phyloP scores from a whole-genome alignment of 257 asterid genomes.

The Plantago elongata region DNA sequence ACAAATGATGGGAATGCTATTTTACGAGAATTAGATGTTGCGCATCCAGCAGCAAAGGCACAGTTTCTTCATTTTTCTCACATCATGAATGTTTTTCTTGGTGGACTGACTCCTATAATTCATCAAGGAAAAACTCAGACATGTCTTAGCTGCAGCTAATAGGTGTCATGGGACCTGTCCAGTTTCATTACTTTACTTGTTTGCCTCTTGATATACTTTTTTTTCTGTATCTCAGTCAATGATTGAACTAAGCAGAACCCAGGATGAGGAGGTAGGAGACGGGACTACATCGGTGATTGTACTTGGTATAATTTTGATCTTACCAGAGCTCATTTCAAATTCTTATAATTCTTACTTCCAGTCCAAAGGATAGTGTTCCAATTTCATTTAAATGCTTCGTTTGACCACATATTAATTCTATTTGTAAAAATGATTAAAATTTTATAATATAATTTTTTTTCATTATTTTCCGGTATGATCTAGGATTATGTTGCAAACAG shows the following conservation, averaged over 20 bases:
- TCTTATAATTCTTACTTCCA: conserved; percentile 1
- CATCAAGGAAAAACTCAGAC: background rate
- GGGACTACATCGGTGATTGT: conserved; percentile 98
- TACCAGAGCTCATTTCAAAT: background rate
- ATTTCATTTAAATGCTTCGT: no score
- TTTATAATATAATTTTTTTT: no score
- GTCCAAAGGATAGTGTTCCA: no score
- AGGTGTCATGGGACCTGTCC: background rate
- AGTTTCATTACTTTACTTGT: background rate
- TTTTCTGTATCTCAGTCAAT: conserved; percentile 58
- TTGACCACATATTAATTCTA: no score
- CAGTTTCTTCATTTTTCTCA: conserved; percentile 9
- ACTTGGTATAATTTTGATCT: conserved; percentile 54
- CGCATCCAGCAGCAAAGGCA: conserved; percentile 97
- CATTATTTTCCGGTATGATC: no score
- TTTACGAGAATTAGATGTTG: conserved; percentile 89
- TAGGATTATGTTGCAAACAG: no score
- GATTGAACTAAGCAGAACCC: conserved; percentile 99
- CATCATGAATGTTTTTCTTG: background rate
- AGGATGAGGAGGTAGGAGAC: conserved; percentile 99
- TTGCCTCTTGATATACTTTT: conserved; percentile 18
- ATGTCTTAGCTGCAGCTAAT: background rate
- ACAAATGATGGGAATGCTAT: conserved; percentile 97
- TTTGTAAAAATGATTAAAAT: no score
- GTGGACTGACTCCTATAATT: conserved; percentile 1